A percentile compares a stretch with the other conserved stretches of the same genome.
Evolutionary conservation across 2,329 filamentous ascomycete genomes (phyloP).

Genomic region (Chalaropsis ovoidea): DNA sequence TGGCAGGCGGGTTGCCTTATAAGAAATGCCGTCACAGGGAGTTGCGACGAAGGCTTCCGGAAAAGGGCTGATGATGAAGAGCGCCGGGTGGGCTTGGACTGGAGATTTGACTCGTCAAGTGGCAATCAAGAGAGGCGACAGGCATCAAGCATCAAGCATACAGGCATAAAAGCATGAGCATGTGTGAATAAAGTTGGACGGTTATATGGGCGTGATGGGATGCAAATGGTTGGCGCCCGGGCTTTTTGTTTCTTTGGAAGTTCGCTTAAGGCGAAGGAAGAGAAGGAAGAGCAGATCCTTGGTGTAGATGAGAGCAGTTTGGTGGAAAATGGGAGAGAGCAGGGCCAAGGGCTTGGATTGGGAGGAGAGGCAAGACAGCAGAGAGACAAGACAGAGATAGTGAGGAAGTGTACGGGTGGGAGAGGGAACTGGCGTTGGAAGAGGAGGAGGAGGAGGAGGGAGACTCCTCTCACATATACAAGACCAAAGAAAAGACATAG

Average conservation of each 20-base stretch:
- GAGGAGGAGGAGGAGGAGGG: constrained; percentile 22
- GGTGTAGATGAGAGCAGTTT: too few relatives aligned
- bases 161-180: background rate
- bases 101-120: background rate
- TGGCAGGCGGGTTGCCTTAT: background rate
- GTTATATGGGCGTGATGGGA: background rate
- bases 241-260: constrained; percentile 11
- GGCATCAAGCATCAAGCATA: background rate
- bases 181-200: background rate
- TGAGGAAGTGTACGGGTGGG: too few relatives aligned
- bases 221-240: constrained; percentile 9
- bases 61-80: background rate
- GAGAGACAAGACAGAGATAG: background rate
- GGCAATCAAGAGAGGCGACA: background rate
- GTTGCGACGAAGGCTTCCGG: background rate
- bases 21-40: background rate
- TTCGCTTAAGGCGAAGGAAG: constrained; percentile 17
- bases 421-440: constrained; percentile 24
- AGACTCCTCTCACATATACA: too few relatives aligned
- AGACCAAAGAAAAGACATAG: too few relatives aligned
- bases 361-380: background rate
- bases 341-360: background rate
- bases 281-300: constrained; percentile 17
- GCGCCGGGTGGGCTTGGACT: constrained; percentile 2
- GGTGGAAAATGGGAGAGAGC: constrained; percentile 10